A percentile compares a stretch with the other conserved stretches of the same genome.
Conservation (phyloP, 1,284 basidiomycete genomes). For the Cerrena zonata region DNA sequence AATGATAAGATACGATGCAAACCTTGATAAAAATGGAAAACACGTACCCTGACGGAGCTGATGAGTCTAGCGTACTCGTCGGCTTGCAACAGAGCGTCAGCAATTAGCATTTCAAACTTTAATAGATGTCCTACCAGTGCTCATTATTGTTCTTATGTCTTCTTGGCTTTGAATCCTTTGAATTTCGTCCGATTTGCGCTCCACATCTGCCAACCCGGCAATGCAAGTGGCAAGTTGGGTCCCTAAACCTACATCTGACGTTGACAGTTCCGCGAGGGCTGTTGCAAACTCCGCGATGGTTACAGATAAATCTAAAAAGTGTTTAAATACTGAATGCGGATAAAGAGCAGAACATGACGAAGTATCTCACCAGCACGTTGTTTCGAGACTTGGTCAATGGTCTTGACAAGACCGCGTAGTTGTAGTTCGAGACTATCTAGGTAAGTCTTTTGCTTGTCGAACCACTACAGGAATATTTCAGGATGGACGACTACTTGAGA, state of each 20-base stretch:
- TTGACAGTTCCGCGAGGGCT: conserved; percentile 58
- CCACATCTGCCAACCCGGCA: conserved; percentile 66
- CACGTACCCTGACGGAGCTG: conserved; percentile 76
- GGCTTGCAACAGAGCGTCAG: conserved; percentile 33
- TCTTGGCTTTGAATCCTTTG: conserved; percentile 71
- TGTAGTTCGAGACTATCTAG: conserved; percentile 88
- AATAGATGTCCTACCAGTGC: conserved; percentile 47
- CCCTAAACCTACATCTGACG: conserved; percentile 76
- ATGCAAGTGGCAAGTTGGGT: conserved; percentile 64
- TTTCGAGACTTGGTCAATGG: conserved; percentile 77
- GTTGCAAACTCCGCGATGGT: conserved; percentile 71
- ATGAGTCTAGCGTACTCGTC: conserved; percentile 93
- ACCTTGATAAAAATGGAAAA: conserved; percentile 2
- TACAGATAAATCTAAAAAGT: conserved; percentile 55
- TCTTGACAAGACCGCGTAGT: conserved; percentile 78
- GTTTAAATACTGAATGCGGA: background rate
- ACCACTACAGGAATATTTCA: conserved; percentile 63
- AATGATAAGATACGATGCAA: conserved; percentile 4
- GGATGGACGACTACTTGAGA: background rate
- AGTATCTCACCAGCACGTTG: conserved; percentile 55
- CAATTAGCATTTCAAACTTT: background rate
- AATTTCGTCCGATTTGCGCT: conserved; percentile 63
- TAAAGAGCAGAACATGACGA: background rate
- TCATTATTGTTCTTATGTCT: conserved; percentile 73
- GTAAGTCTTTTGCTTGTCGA: conserved; percentile 81